Evolutionary conservation across 73 alveolate species (phyloP), one percentile per base, ranked within the genome.

Genomic region (Uronychia binucleata): DNA sequence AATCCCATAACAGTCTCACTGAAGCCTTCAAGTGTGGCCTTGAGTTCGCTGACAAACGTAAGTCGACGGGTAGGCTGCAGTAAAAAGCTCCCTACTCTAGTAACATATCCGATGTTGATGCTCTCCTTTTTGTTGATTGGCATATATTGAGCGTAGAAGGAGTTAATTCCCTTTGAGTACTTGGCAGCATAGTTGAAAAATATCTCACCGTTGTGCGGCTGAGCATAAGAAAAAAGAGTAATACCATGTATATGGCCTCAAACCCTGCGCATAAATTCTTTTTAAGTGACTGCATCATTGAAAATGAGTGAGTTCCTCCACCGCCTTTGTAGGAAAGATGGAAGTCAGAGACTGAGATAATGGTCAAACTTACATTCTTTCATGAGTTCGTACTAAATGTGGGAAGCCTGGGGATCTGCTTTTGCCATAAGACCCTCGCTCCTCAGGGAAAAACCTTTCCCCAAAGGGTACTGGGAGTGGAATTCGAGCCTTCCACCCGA

Each of bases 101-200:
- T 86, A 0, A 88, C 75, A 57, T 88, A 88, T 0, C 90, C 94
- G 27, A 88, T 5, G 29, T 83, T 59, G 26, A 88, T 26, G 33
- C 84, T 85, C n/a, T 88, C 94, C 46, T 88, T 88, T 31, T 75
- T 81, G 30, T 88, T 88, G 26, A 88, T 67, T 1, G 94, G 94
- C 26, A 82, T 30, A 79, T 88, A 88, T 57, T 88, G 79, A 26
- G 89, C 88, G 35, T 59, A 74, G 83, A 88, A 82, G 0, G 86
- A 33, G 59, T 88, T 88, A 29, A 46, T 81, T 28, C 60, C 90
- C 30, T 28, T 31, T 19, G 28, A 30, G 34, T 82, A 88, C 30
- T 35, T 82, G 29, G 74, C 80, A 14, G 89, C 90, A 82, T 88
- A 88, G 59, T 86, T 81, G 79, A 88, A 88, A 28, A 81, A 74